Evolutionary conservation across 2,329 filamentous ascomycete genomes (phyloP).

Genomic region (Cladophialophora chaetospira): DNA sequence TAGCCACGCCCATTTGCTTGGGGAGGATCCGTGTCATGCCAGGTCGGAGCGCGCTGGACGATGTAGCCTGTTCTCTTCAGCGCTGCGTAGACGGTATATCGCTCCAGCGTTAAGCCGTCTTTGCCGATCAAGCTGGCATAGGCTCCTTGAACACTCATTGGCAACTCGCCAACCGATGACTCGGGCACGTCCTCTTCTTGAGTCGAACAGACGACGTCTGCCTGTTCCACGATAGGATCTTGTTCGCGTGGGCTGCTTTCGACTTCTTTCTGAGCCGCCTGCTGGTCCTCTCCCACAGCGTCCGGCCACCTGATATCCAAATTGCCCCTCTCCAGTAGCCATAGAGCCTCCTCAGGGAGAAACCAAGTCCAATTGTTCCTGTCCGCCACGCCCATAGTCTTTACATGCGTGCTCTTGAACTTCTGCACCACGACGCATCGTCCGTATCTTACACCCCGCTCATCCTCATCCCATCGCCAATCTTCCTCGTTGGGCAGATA

Average conservation of each 20-base stretch:
- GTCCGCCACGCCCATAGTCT: conserved; percentile 72
- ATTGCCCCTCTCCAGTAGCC: conserved; percentile 82
- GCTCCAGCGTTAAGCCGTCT: conserved; percentile 67
- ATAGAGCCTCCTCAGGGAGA: conserved; percentile 87
- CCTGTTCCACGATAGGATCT: too few relatives aligned
- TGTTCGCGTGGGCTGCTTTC: too few relatives aligned
- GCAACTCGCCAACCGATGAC: conserved; percentile 58
- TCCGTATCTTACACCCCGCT: conserved; percentile 27
- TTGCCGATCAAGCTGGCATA: conserved; percentile 81
- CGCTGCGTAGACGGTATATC: conserved; percentile 85
- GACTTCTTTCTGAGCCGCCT: neutral
- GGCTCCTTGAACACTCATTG: conserved; percentile 86
- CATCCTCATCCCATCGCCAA: conserved; percentile 27
- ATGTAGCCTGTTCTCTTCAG: conserved; percentile 82
- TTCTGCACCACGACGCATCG: conserved; percentile 65
- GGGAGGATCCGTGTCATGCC: conserved; percentile 40
- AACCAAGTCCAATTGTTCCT: conserved; percentile 73
- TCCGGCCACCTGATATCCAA: conserved; percentile 83
- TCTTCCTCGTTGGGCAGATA: conserved; percentile 53
- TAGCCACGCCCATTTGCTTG: conserved; percentile 19
- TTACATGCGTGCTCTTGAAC: conserved; percentile 70
- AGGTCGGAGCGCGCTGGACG: conserved; percentile 68
- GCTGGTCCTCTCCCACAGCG: conserved; percentile 28
- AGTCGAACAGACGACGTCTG: too few relatives aligned
- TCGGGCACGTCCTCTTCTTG: neutral